Evolutionary conservation across 495 filamentous ascomycete genomes (phyloP).

Genomic region (Penicillium mononematosum): DNA sequence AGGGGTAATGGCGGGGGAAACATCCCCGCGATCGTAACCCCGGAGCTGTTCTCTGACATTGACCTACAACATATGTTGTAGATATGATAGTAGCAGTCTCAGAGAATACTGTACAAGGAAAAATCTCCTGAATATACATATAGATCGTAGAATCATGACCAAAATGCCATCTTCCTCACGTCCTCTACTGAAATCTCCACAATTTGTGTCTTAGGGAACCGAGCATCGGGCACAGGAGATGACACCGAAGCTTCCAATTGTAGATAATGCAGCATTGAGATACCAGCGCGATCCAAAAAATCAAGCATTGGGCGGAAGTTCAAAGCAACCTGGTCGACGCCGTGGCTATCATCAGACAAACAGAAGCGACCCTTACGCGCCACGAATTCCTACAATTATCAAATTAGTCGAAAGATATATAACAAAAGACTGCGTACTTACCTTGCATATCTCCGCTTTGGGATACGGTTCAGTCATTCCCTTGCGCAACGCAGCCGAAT

Average conservation of each 20-base stretch:
- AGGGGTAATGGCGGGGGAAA: not conserved
- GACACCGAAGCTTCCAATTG: constrained; percentile 26
- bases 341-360: constrained; percentile 89
- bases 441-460: constrained; percentile 71
- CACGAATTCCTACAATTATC: constrained; percentile 51
- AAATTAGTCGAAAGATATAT: constrained; percentile 13
- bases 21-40: not conserved
- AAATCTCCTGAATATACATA: not conserved
- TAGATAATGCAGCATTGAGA: constrained; percentile 45
- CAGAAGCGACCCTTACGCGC: constrained; percentile 74
- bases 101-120: not conserved
- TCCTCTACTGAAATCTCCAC: constrained; percentile 27
- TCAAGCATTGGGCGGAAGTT: constrained; percentile 62
- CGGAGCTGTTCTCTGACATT: not conserved
- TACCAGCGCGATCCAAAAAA: constrained; percentile 52
- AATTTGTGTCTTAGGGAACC: constrained; percentile 43
- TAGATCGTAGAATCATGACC: constrained; percentile 7
- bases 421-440: constrained; percentile 33
- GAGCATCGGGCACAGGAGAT: constrained; percentile 30
- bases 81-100: not conserved
- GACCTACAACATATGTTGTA: not conserved
- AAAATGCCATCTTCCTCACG: constrained; percentile 26
- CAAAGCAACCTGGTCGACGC: constrained; percentile 72
- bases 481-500: constrained; percentile 82
- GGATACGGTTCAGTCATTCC: constrained; percentile 91